phyloP scores from a whole-genome alignment of 2,329 filamentous ascomycete species.

The Sporothrix brasiliensis region DNA sequence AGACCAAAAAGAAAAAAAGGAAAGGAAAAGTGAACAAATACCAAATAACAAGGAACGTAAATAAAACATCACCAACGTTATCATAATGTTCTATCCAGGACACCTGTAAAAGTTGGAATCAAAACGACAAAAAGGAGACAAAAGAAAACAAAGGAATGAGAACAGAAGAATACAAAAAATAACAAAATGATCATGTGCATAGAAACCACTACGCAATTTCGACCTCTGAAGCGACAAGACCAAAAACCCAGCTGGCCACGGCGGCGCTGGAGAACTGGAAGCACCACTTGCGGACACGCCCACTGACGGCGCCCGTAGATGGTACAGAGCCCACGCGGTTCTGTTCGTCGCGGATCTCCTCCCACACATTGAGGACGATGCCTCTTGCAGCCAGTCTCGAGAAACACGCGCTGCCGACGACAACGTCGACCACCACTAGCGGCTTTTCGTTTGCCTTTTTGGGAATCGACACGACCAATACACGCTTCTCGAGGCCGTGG shows the following conservation, averaged over 20 bases:
- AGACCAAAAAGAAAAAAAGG: neutral
- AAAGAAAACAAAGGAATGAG: neutral
- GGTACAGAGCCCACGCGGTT: conserved; percentile 58
- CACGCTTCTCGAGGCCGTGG: conserved; percentile 77
- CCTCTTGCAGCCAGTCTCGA: conserved; percentile 80
- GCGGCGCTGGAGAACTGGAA: conserved; percentile 60
- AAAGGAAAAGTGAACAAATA: neutral
- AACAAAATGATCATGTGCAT: neutral
- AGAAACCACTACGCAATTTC: conserved; percentile 17
- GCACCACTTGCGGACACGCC: conserved; percentile 65
- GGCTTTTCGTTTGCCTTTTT: conserved; percentile 60
- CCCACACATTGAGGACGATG: conserved; percentile 87
- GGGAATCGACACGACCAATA: conserved; percentile 74
- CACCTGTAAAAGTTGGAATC: neutral
- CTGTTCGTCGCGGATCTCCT: conserved; percentile 68
- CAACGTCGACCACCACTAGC: conserved; percentile 76
- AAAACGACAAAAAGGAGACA: neutral
- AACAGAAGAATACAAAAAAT: neutral
- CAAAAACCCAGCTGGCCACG: conserved; percentile 60
- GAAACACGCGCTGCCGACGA: conserved; percentile 81
- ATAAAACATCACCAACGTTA: neutral
- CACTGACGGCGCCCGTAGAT: conserved; percentile 55
- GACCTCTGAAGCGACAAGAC: conserved; percentile 62
- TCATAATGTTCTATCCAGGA: conserved; percentile 18
- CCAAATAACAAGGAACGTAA: neutral